Conservation (phyloP, 495 filamentous ascomycete species). For the Bryoglossum gracile region DNA sequence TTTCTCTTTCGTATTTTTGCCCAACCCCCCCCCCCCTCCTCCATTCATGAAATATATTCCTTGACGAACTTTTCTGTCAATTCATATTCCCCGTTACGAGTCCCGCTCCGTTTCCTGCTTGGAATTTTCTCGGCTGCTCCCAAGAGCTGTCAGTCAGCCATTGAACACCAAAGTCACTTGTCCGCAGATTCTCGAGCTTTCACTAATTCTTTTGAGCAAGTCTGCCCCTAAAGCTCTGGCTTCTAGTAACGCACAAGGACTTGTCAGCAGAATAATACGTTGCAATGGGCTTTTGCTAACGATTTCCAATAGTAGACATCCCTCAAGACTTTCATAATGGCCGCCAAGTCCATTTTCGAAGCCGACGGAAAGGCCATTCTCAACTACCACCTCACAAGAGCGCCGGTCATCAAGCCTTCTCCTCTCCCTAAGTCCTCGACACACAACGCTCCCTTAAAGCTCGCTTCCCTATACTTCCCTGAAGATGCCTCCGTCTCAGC, state of each 20-base stretch:
- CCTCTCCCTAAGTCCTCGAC: constrained; percentile 76
- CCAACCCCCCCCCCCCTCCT: constrained; percentile 6
- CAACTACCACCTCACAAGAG: constrained; percentile 99
- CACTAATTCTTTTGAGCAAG: neutral
- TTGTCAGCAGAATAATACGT: constrained; percentile 6
- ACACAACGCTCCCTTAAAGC: constrained; percentile 87
- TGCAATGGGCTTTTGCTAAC: constrained; percentile 11
- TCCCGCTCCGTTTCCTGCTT: neutral
- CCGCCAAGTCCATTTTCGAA: constrained; percentile 96
- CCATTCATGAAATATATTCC: neutral
- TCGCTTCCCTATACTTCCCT: constrained; percentile 89
- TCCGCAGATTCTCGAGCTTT: neutral
- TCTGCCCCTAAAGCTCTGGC: neutral
- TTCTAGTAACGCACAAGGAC: neutral
- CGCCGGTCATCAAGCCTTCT: constrained; percentile 94
- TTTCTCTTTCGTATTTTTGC: no score
- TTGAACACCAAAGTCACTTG: neutral
- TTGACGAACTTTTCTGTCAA: neutral
- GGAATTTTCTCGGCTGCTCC: neutral
- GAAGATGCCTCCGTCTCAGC: constrained; percentile 74
- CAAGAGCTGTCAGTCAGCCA: neutral
- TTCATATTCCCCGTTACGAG: neutral
- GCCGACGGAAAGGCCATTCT: constrained; percentile 99
- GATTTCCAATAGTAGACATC: constrained; percentile 15
- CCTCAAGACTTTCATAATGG: constrained; percentile 55